Evolutionary conservation across 2,329 filamentous ascomycete genomes (phyloP).

Genomic region (Teratosphaeria destructans): DNA sequence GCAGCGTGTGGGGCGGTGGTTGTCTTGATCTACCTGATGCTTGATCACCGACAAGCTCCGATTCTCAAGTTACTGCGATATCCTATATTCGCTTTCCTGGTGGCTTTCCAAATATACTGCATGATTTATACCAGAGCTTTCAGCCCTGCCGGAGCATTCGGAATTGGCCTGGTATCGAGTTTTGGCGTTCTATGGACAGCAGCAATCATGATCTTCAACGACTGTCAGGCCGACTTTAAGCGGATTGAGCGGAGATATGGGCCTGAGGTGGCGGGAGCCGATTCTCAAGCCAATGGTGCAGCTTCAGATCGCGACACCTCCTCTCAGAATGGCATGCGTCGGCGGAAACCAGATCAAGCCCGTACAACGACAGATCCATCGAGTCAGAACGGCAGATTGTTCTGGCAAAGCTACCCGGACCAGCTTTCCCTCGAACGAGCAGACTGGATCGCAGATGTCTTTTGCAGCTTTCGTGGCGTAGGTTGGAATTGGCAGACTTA

Average conservation of each 20-base stretch:
- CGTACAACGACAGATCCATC: background rate
- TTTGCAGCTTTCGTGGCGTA: conserved; percentile 48
- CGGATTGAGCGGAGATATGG: conserved; percentile 37
- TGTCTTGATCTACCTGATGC: conserved; percentile 40
- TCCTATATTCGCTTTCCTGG: conserved; percentile 34
- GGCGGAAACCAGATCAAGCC: background rate
- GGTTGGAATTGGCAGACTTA: conserved; percentile 50
- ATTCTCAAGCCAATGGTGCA: background rate
- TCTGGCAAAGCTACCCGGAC: conserved; percentile 45
- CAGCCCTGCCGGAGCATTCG: conserved; percentile 42
- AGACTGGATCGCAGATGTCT: conserved; percentile 48
- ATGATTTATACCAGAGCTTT: conserved; percentile 38
- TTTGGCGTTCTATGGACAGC: conserved; percentile 47
- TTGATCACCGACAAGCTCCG: conserved; percentile 36
- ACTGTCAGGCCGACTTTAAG: conserved; percentile 45
- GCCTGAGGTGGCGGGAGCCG: background rate
- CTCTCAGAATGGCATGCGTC: background rate
- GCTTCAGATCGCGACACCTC: background rate
- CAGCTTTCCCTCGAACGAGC: conserved; percentile 41
- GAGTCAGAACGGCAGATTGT: conserved; percentile 15
- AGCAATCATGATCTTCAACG: conserved; percentile 44
- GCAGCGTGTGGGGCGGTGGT: conserved; percentile 28
- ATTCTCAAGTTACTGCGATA: conserved; percentile 33
- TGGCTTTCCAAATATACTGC: conserved; percentile 34
- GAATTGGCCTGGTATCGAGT: conserved; percentile 42